Base-by-base conservation (phyloP, 371 early-diverging fungal genomes). In the Lichtheimia corymbifera region DNA sequence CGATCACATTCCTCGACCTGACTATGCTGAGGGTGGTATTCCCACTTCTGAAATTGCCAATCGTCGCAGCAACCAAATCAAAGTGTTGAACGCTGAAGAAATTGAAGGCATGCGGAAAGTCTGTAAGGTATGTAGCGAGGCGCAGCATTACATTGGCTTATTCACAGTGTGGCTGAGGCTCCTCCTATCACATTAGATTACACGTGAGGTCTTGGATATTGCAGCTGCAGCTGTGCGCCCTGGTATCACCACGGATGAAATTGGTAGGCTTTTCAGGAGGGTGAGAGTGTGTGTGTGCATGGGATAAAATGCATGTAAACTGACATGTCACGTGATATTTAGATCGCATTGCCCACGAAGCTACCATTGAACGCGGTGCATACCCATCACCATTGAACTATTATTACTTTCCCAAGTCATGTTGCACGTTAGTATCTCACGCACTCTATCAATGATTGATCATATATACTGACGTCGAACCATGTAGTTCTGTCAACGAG, bases 381-480 rank as follows among this genome's bases (percentile, higher is more conserved):
- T 98, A 98, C 72, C 99, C 99, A 47, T 97, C 97, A 2, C 95
- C 97, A 15, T 76, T 97, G 50, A 96, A 97, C 82, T 97, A 97
- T 80, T 83, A 92, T 74, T 82, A 89, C 41, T 97, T 95, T 72
- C 96, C 97, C 11, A 93, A 93, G 72, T 91, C 95, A 6, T 87
- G 91, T 64, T 97, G 97, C 86, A 96, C 93, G 62, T 90, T 88
- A 70, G 87, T 91, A 53, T 35, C 22, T n/a, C 18, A 47, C 47
- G 11, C 5, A 47, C 7, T n/a, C 6, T 1, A 22, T 47, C 47
- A 18, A 0, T 35, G 6, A 35, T 11, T 35, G 9, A n/a, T 35
- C 9, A 35, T 11, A 9, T 35, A 35, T 35, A 9, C 35, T 35
- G 35, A 35, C 22, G 14, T 40, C 11, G 17, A 25, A 27, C 17